Conservation (phyloP, 768 basidiomycete genomes). For the Rossbeevera mucosa region DNA sequence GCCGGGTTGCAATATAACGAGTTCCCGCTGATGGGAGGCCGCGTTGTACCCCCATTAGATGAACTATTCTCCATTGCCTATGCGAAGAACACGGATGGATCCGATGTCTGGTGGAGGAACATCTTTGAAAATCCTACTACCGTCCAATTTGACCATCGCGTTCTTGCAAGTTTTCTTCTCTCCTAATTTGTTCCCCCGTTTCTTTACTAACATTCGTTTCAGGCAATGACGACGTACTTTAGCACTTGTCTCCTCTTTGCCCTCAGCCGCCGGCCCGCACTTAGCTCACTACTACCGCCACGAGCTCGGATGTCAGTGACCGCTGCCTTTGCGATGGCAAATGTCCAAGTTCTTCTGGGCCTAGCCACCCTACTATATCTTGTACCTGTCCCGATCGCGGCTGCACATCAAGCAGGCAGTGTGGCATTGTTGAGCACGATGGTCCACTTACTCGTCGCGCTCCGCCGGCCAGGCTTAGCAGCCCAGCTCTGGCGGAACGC, state of each 20-base stretch:
- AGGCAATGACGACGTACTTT: slow-evolving; percentile 86
- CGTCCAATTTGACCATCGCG: slow-evolving; percentile 93
- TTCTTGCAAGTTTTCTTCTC: slow-evolving; percentile 57
- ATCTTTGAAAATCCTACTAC: slow-evolving; percentile 96
- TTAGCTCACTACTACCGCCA: slow-evolving; percentile 54
- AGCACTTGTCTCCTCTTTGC: slow-evolving; percentile 61
- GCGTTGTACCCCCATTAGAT: slow-evolving; percentile 70
- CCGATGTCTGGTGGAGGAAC: slow-evolving; percentile 93
- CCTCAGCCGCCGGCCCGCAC: slow-evolving; percentile 48
- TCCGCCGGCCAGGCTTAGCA: slow-evolving; percentile 65
- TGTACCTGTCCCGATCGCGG: slow-evolving; percentile 89
- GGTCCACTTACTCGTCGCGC: slow-evolving; percentile 66
- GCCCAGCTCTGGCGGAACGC: slow-evolving; percentile 58
- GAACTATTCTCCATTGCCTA: slow-evolving; percentile 81
- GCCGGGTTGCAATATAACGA: slow-evolving; percentile 98
- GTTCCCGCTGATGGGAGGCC: slow-evolving; percentile 94
- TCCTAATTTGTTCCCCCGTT: too few species aligned
- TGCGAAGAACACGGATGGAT: slow-evolving; percentile 60
- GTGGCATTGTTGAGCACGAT: slow-evolving; percentile 81
- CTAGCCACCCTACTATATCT: slow-evolving; percentile 85
- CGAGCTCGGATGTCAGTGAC: slow-evolving; percentile 47
- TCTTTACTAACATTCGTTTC: slow-evolving; percentile 3
- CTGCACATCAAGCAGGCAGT: slow-evolving; percentile 93
- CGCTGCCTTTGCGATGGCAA: slow-evolving; percentile 72
- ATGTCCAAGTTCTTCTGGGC: slow-evolving; percentile 75